Evolutionary conservation across 768 basidiomycete species (phyloP).

Genomic region (Boletus bicolor): DNA sequence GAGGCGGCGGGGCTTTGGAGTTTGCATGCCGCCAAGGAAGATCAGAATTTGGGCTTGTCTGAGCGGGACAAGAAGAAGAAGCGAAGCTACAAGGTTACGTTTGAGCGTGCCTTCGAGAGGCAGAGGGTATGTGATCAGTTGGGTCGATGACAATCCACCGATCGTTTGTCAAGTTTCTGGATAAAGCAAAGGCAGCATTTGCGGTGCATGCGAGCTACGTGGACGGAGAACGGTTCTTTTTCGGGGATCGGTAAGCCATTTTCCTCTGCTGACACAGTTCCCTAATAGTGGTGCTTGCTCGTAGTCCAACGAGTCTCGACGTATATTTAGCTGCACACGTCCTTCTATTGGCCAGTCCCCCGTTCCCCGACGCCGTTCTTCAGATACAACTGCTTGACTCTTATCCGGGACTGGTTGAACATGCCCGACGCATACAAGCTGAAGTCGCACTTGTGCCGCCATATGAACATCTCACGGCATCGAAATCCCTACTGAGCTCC

Average conservation of each 20-base stretch:
- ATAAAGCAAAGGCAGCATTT: slow-evolving; percentile 55
- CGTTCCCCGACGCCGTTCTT: slow-evolving; percentile 60
- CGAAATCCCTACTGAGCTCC: slow-evolving; percentile 33
- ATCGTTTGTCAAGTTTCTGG: slow-evolving; percentile 46
- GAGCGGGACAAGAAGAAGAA: slow-evolving; percentile 32
- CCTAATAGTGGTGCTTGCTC: not conserved
- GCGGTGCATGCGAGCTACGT: slow-evolving; percentile 59
- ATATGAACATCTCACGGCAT: slow-evolving; percentile 16
- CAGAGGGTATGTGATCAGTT: slow-evolving; percentile 45
- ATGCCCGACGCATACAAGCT: slow-evolving; percentile 52
- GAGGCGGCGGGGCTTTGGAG: slow-evolving; percentile 66
- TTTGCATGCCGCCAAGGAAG: slow-evolving; percentile 37
- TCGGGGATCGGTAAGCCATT: slow-evolving; percentile 43
- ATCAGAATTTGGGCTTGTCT: slow-evolving; percentile 36
- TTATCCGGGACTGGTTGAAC: slow-evolving; percentile 55
- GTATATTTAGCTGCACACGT: slow-evolving; percentile 65
- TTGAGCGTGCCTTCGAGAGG: slow-evolving; percentile 57
- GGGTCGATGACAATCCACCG: not conserved
- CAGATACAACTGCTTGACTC: slow-evolving; percentile 50
- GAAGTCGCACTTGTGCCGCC: slow-evolving; percentile 28
- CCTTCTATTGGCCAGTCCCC: slow-evolving; percentile 54
- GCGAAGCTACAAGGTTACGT: slow-evolving; percentile 35
- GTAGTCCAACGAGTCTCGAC: slow-evolving; percentile 63
- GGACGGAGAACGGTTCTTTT: slow-evolving; percentile 48
- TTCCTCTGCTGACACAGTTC: not conserved